phyloP scores from a whole-genome alignment of 768 basidiomycete genomes.

The Mycena amicta region DNA sequence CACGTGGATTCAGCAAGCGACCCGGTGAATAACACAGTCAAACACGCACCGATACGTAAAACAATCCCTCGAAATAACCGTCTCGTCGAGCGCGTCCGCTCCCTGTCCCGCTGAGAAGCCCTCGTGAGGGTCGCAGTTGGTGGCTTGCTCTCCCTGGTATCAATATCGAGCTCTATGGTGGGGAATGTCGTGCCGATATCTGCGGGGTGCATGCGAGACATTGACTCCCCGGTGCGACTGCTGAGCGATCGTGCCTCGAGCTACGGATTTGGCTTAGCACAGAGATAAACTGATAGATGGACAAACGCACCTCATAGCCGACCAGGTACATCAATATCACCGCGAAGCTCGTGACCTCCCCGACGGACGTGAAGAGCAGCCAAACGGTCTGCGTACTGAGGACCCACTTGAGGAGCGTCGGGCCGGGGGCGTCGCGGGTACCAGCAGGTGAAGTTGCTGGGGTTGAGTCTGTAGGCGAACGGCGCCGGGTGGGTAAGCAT shows the following conservation, averaged over 20 bases:
- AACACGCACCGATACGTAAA: conserved; percentile 5
- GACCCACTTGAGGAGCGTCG: not conserved
- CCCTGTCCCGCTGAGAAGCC: not conserved
- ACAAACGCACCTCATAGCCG: conserved; percentile 1
- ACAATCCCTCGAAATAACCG: conserved; percentile 1
- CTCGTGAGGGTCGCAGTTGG: not conserved
- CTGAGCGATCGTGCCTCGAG: no score
- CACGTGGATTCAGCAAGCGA: no score
- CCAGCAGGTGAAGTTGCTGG: conserved; percentile 1
- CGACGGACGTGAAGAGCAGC: not conserved
- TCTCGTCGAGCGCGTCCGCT: not conserved
- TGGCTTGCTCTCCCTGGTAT: not conserved
- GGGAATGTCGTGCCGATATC: not conserved
- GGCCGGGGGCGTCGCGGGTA: not conserved
- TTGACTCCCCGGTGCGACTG: no score
- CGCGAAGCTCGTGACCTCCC: not conserved
- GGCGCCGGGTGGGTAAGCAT: no score
- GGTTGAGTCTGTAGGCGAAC: not conserved
- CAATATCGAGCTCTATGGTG: not conserved
- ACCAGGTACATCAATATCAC: not conserved
- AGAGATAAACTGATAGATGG: no score
- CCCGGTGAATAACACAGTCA: no score
- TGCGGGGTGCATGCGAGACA: no score
- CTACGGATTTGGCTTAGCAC: no score
- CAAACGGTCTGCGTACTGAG: not conserved